These are phyloP conservation scores for Trichoderma sp. DNA, from an alignment of 2,329 filamentous ascomycete genomes.

Conservation along the genomic window DNA sequence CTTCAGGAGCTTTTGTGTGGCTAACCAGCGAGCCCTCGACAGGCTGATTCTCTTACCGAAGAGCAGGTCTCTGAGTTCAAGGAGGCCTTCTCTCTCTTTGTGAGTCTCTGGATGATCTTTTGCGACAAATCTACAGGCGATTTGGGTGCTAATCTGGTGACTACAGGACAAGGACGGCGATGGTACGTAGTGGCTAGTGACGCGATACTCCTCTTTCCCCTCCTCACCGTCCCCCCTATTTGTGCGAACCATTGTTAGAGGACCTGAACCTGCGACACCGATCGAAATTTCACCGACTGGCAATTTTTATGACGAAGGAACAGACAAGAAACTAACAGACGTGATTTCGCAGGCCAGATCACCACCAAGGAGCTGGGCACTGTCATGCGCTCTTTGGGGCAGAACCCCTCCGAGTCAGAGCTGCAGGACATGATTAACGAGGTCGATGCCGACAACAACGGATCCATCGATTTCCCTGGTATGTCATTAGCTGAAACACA, in stretches of 20 bases:
- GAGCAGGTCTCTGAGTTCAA: constrained; percentile 99
- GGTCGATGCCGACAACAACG: constrained; percentile 89
- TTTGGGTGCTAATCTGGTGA: constrained; percentile 32
- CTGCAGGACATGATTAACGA: constrained; percentile 95
- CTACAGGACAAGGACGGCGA: constrained; percentile 84
- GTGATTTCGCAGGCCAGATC: constrained; percentile 68
- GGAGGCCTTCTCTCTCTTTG: constrained; percentile 99
- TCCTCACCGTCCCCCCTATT: background rate
- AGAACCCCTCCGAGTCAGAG: constrained; percentile 88
- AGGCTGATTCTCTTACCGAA: constrained; percentile 98
- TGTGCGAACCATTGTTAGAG: background rate
- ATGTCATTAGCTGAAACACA: constrained; percentile 37
- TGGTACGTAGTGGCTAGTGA: constrained; percentile 61
- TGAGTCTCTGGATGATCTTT: constrained; percentile 54
- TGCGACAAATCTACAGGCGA: background rate
- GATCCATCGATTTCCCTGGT: constrained; percentile 91
- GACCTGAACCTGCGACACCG: background rate
- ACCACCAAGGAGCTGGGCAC: constrained; percentile 89
- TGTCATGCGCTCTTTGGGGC: constrained; percentile 86
- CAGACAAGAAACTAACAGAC: background rate
- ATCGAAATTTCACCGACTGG: background rate
- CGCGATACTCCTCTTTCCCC: constrained; percentile 1
- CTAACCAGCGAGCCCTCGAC: constrained; percentile 34
- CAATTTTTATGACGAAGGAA: background rate
- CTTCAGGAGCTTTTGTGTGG: constrained; percentile 23